Evolutionary conservation across 208 protist genomes (phyloP).

Genomic region (Acanthamoeba lugdunensis): DNA sequence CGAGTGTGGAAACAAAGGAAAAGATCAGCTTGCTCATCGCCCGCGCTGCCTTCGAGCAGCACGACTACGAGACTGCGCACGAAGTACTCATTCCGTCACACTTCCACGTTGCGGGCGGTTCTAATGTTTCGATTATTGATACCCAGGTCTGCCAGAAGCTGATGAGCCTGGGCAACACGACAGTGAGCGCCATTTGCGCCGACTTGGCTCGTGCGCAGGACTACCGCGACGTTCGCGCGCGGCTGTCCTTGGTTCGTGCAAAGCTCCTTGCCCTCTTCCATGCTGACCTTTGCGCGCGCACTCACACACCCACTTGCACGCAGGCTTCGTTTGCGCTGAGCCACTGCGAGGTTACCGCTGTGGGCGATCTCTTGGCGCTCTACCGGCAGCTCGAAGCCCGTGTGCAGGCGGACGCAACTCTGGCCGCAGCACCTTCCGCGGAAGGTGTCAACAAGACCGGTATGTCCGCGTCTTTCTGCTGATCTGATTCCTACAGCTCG

Average conservation of each 20-base stretch:
- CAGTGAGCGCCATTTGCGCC: not conserved
- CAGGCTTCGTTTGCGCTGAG: slow-evolving; percentile 34
- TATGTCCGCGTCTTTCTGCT: not conserved
- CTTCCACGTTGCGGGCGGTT: not conserved
- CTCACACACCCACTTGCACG: too few species aligned
- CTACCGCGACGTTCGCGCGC: not conserved
- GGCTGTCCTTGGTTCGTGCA: not conserved
- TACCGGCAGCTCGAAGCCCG: slow-evolving; percentile 27
- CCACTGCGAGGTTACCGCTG: not conserved
- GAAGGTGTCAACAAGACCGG: not conserved
- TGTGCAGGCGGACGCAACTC: not conserved
- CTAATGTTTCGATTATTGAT: not conserved
- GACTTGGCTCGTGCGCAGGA: slow-evolving; percentile 13
- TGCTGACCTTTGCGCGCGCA: not conserved
- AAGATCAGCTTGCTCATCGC: slow-evolving; percentile 7
- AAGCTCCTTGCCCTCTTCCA: too few species aligned
- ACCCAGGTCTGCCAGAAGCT: not conserved
- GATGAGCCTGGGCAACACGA: not conserved
- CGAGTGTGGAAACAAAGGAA: slow-evolving; percentile 15
- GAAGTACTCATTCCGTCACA: not conserved
- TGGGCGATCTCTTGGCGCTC: slow-evolving; percentile 42
- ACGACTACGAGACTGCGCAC: slow-evolving; percentile 15
- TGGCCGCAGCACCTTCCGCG: not conserved
- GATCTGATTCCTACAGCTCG: too few species aligned
- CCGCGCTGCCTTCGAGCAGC: slow-evolving; percentile 28